phyloP scores from a whole-genome alignment of 164 flowering plant species.

The Hamamelis virginiana region DNA sequence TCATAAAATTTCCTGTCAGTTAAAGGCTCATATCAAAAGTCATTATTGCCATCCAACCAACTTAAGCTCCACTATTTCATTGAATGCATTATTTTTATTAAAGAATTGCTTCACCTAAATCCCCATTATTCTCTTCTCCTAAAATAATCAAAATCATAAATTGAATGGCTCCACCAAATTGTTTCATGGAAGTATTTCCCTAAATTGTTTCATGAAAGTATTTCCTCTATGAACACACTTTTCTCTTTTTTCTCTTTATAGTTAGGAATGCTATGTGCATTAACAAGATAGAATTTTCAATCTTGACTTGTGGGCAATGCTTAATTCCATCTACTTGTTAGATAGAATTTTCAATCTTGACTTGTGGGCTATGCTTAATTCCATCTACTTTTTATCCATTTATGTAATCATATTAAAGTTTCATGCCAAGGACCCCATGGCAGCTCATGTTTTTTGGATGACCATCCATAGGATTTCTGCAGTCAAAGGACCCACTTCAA shows the following conservation, averaged over 20 bases:
- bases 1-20: background rate
- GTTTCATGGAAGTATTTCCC: too few relatives aligned
- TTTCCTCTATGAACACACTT: background rate
- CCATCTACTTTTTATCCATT: slow-evolving; percentile 1
- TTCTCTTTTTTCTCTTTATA: too few relatives aligned
- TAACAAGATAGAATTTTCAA: background rate
- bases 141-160: slow-evolving; percentile 1
- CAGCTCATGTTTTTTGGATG: slow-evolving; percentile 5
- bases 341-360: background rate
- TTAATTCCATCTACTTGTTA: slow-evolving; percentile 4
- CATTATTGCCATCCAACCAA: background rate
- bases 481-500: slow-evolving; percentile 57
- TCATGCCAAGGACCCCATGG: background rate
- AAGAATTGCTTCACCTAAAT: slow-evolving; percentile 10
- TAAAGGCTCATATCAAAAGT: background rate
- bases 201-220: background rate
- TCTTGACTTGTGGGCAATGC: background rate
- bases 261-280: background rate
- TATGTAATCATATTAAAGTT: too few relatives aligned
- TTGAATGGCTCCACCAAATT: slow-evolving; percentile 7
- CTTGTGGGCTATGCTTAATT: slow-evolving; percentile 1
- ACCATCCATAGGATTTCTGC: slow-evolving; percentile 54
- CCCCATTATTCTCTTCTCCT: background rate
- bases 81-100: background rate
- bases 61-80: background rate